Conservation (phyloP, 148 eudicot genomes). For the Talinum fruticosum region DNA sequence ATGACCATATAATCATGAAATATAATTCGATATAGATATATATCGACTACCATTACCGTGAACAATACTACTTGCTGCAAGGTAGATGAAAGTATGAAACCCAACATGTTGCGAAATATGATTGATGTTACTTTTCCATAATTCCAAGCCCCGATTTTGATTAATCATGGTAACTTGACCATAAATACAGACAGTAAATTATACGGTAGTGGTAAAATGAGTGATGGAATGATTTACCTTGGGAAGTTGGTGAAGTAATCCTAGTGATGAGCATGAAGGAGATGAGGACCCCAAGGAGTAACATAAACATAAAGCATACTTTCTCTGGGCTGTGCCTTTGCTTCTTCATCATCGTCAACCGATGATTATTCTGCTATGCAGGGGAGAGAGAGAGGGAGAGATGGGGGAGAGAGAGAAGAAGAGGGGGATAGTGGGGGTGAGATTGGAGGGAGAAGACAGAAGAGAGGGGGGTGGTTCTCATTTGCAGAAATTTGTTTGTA, state of each 20-base stretch:
- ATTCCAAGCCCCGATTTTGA: background rate
- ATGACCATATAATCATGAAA: too few relatives aligned
- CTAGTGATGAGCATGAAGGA: conserved; percentile 20
- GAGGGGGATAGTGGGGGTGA: background rate
- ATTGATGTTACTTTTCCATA: background rate
- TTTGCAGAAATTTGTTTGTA: too few relatives aligned
- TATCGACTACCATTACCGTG: too few relatives aligned
- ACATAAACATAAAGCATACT: conserved; percentile 18
- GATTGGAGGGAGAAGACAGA: too few relatives aligned
- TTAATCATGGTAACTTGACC: background rate
- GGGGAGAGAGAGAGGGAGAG: too few relatives aligned
- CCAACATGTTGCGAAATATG: background rate
- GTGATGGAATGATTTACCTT: conserved; percentile 20
- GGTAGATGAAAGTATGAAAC: too few relatives aligned
- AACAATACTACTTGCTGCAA: too few relatives aligned
- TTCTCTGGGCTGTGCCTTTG: conserved; percentile 16
- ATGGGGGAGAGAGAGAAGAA: background rate
- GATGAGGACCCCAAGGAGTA: conserved; percentile 23
- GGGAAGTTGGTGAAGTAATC: conserved; percentile 18
- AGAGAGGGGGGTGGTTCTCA: background rate
- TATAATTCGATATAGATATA: too few relatives aligned
- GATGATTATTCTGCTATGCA: background rate
- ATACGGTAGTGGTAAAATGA: background rate
- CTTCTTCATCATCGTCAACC: conserved; percentile 18
- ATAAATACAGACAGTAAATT: background rate